Evolutionary conservation across 768 basidiomycete genomes (phyloP).

Genomic region (Naganishia vaughanmartiniae): DNA sequence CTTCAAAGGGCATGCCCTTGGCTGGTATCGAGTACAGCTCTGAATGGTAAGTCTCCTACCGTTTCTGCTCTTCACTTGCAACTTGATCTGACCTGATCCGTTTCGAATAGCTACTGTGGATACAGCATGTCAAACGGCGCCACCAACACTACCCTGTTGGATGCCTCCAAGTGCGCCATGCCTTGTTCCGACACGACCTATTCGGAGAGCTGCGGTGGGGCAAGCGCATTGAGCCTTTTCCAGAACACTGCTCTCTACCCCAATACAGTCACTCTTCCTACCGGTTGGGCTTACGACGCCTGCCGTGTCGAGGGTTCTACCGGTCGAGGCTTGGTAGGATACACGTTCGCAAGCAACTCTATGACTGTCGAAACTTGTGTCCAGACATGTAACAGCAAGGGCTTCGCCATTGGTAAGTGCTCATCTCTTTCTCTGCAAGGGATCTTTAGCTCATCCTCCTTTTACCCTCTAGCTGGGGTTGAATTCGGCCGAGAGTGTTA

Average conservation of each 20-base stretch:
- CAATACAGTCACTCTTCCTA: slow-evolving; percentile 29
- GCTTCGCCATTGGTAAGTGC: slow-evolving; percentile 59
- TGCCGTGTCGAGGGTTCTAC: slow-evolving; percentile 40
- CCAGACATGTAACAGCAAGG: slow-evolving; percentile 58
- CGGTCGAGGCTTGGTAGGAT: slow-evolving; percentile 39
- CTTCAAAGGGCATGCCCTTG: slow-evolving; percentile 40
- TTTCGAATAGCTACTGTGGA: slow-evolving; percentile 49
- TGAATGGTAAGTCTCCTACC: slow-evolving; percentile 25
- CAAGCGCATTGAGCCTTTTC: slow-evolving; percentile 39
- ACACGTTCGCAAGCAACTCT: slow-evolving; percentile 50
- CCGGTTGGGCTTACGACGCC: slow-evolving; percentile 42
- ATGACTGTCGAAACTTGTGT: slow-evolving; percentile 68
- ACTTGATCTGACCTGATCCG: not conserved
- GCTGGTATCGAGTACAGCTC: slow-evolving; percentile 48
- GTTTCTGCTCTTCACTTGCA: too few species aligned
- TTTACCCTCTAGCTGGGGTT: slow-evolving; percentile 13
- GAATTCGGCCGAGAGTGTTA: slow-evolving; percentile 31
- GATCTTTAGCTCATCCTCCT: slow-evolving; percentile 57
- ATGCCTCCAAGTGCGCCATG: slow-evolving; percentile 38
- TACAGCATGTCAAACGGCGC: slow-evolving; percentile 47
- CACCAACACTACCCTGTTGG: slow-evolving; percentile 45
- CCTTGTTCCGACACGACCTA: slow-evolving; percentile 39
- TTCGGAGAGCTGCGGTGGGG: slow-evolving; percentile 50
- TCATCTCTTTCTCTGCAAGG: not conserved
- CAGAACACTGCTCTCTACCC: slow-evolving; percentile 41